A percentile compares a stretch with the other conserved stretches of the same genome.
Evolutionary conservation across 805 yeast species (phyloP).

Genomic region (Maudiozyma saulgeensis): DNA sequence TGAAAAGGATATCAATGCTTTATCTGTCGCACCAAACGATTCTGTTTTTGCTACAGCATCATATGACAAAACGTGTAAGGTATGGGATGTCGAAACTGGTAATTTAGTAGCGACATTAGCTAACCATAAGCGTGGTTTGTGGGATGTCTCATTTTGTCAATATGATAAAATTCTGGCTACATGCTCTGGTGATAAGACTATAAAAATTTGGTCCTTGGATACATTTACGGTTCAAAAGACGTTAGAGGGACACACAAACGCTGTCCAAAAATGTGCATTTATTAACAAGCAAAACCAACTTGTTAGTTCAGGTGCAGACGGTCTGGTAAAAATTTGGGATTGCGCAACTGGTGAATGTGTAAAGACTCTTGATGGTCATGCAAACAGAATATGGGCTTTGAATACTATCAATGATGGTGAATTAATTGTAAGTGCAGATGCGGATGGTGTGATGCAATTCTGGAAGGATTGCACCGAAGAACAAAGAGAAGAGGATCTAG

Average conservation of each 20-base stretch:
- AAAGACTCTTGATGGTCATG: conserved; percentile 85
- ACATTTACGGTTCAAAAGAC: conserved; percentile 72
- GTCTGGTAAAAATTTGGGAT: conserved; percentile 88
- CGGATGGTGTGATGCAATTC: conserved; percentile 81
- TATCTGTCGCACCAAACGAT: conserved; percentile 88
- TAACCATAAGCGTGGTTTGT: conserved; percentile 90
- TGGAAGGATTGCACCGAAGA: conserved; percentile 88
- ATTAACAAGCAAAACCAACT: conserved; percentile 59
- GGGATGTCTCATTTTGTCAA: conserved; percentile 80
- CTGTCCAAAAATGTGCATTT: conserved; percentile 76
- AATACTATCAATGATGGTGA: conserved; percentile 57
- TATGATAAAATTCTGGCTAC: conserved; percentile 72
- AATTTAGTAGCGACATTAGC: conserved; percentile 75
- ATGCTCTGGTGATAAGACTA: conserved; percentile 86
- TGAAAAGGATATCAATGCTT: conserved; percentile 86
- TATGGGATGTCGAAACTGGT: conserved; percentile 83
- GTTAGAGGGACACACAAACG: conserved; percentile 89
- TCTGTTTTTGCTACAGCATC: conserved; percentile 85
- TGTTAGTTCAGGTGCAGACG: conserved; percentile 82
- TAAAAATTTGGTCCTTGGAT: conserved; percentile 77
- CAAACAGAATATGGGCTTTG: conserved; percentile 90
- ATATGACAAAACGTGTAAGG: conserved; percentile 82
- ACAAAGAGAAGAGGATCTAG: conserved; percentile 41
- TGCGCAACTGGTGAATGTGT: conserved; percentile 63
- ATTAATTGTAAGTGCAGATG: conserved; percentile 77